Evolutionary conservation across 257 asterid genomes (phyloP), one percentile per base, ranked within the genome.

Genomic region (Paulownia fortunei): DNA sequence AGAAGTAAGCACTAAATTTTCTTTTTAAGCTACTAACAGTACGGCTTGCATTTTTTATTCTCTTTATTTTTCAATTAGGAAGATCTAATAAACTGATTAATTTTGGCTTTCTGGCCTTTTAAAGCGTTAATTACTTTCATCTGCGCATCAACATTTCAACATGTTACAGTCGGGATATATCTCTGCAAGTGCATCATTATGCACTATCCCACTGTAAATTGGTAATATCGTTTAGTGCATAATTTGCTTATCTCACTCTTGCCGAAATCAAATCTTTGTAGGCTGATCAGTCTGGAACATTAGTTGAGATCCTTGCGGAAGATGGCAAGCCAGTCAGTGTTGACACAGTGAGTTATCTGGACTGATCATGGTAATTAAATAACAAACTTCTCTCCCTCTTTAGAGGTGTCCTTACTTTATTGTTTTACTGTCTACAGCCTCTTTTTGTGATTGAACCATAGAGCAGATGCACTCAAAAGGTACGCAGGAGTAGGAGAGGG

Each of bases 271-370:
- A 34, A 6, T 76, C 62, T 63, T 30, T 80, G 49, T 80, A 91
- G 97, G 90, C 93, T 67, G 94, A 91, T 80, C 83, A 66, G 44
- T 72, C 94, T 6, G 97, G 97, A 77, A 89, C 93, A 23, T 58
- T 91, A 8, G 83, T 86, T 72, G 97, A 91, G 74, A 37, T 88
- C 54, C n/a, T 91, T 58, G 87, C 67, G 3, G 93, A 89, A 72
- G 97, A 91, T 76, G 92, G 87, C 79, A 91, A 91, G 84, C 85
- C 93, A 19, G 93, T 91, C 76, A 89, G 89, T 47, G 76, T 91
- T 58, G 93, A 81, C 85, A 77, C 85, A 7, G 97, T 91, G 69
- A 89, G 88, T 86, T 78, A 37, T 72, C 84, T 60, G 6, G 55
- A 61, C 79, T 1, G 16, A 41, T 37, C 62, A 55, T 11, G 5